Evolutionary conservation across 345 rosid genomes (phyloP).

Genomic region (Eucalyptus decipiens): DNA sequence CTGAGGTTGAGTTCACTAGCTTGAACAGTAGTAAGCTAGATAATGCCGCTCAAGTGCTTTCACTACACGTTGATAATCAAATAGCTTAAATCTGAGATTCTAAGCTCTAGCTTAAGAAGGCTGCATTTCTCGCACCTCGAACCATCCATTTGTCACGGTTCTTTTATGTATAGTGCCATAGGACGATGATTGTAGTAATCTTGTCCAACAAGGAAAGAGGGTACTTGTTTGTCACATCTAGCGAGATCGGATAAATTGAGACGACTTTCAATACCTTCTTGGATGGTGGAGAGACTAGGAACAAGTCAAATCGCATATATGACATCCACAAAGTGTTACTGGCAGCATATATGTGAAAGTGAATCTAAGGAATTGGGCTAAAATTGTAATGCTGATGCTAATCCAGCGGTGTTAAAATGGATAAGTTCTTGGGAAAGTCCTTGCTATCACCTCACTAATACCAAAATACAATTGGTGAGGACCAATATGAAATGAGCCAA

Average conservation of each 20-base stretch:
- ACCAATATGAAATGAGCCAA: background rate
- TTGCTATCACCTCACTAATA: background rate
- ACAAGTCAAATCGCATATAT: background rate
- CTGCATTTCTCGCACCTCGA: background rate
- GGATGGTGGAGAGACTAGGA: background rate
- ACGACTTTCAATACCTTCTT: background rate
- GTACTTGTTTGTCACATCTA: background rate
- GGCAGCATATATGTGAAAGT: background rate
- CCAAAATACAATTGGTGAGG: background rate
- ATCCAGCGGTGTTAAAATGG: background rate
- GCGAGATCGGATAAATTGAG: background rate
- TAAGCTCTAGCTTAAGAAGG: background rate
- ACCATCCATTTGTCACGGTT: background rate
- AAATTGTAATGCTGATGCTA: background rate
- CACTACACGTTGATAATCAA: background rate
- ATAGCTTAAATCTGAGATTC: background rate
- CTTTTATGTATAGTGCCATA: background rate
- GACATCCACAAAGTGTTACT: background rate
- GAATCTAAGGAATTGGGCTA: background rate
- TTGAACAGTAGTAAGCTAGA: background rate
- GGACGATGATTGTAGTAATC: background rate
- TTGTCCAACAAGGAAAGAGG: background rate
- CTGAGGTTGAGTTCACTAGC: background rate
- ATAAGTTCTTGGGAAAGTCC: background rate
- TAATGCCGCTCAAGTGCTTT: background rate